Evolutionary conservation across 148 eudicot species (phyloP), one percentile per base, ranked within the genome.

Genomic region (Camellia granthamiana): DNA sequence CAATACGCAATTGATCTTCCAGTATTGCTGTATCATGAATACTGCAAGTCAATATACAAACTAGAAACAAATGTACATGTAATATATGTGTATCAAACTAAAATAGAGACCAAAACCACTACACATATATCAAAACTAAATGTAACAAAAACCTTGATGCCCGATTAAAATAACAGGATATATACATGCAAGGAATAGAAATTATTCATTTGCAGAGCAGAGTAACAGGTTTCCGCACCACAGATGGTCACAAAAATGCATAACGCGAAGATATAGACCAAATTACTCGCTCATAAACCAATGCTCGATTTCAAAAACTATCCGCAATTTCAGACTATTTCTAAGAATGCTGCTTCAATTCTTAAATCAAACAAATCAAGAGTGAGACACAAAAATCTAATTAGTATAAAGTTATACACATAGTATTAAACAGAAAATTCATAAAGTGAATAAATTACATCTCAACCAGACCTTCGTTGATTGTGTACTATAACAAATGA

Each of bases 1-100:
- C 97, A 92, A 76, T 92, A 80, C 44, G 97, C 93, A 81, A 93
- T 51, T 77, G 80, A 67, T 18, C 81, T 77, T 19, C 81, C 85
- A 54, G 84, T 51, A 79, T 79, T 83, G 79, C 99, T 92, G 94
- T 79, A 64, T 7, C 79, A 56, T 56, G 4, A 19, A 76, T 16
- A 77, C 7, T 70, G 77, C 46, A 67, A 58, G 72, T 67, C 7
- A 82, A 68, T 51, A 41, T 19, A 72, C 5, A 54, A 51, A 69
- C 70, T 16, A 60, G 51, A 30, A 51, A 65, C 11, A 55, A 21
- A 6, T 43, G 44, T 62, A 41, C 19, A 61, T 49, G n/a, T 65
- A 42, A 72, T 9, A 79, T 23, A 7, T 60, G 59, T 12, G 41
- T 19, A 15, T 3, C 41, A 41, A 42, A 75, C 43, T 42, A 69